Percentiles rank a stretch among this genome's conserved stretches.
These are phyloP conservation scores for Fusarium nygamai DNA, from an alignment of 2,329 filamentous ascomycete genomes.

Conservation along the genomic window DNA sequence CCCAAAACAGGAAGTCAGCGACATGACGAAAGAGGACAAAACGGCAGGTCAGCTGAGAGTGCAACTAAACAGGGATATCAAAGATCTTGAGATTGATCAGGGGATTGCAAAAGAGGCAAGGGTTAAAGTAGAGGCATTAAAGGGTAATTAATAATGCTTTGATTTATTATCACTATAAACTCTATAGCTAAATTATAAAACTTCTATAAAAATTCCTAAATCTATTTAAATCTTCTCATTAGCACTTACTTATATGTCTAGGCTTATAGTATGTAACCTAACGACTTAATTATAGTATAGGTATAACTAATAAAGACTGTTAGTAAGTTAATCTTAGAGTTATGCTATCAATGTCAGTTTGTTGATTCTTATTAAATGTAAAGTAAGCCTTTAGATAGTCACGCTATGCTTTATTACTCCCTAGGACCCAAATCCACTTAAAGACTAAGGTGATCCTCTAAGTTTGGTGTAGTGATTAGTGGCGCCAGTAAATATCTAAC, in stretches of 20 bases:
- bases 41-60: not conserved
- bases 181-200: not conserved
- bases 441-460: not conserved
- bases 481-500: not conserved
- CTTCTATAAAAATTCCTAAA: not conserved
- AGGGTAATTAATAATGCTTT: not conserved
- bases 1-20: not conserved
- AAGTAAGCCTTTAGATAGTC: not conserved
- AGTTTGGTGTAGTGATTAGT: no score
- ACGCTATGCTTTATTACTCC: not conserved
- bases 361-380: not conserved
- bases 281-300: accelerated
- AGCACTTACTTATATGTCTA: not conserved
- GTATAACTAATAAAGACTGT: not conserved
- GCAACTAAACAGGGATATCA: not conserved
- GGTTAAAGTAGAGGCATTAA: not conserved
- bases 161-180: no score
- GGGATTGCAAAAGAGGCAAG: not conserved
- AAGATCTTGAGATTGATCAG: not conserved
- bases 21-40: not conserved
- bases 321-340: not conserved
- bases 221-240: not conserved
- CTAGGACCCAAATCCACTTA: not conserved
- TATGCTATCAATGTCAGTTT: no score
- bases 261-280: not conserved